phyloP scores from a whole-genome alignment of 805 yeast species.

The Wickerhamiella allomyrinae region DNA sequence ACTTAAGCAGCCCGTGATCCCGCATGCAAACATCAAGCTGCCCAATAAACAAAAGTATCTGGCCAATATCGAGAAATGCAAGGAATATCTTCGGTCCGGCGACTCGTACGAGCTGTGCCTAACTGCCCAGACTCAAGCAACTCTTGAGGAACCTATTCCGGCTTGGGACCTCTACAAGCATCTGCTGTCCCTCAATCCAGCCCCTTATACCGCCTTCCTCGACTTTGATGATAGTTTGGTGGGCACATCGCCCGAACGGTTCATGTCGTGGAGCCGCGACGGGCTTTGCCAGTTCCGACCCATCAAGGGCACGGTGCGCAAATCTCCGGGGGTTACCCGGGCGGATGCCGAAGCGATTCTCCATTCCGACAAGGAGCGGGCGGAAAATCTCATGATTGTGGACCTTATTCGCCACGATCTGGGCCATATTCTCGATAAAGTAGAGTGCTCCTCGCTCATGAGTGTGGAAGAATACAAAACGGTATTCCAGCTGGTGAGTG shows the following conservation, averaged over 20 bases:
- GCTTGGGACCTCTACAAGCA: slow-evolving; percentile 76
- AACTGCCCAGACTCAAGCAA: slow-evolving; percentile 56
- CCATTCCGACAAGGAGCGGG: slow-evolving; percentile 80
- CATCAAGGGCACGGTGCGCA: slow-evolving; percentile 87
- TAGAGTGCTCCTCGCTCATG: slow-evolving; percentile 70
- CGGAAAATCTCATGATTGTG: slow-evolving; percentile 93
- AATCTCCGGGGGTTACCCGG: slow-evolving; percentile 37
- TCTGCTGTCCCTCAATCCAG: slow-evolving; percentile 62
- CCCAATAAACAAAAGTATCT: slow-evolving; percentile 46
- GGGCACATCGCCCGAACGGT: slow-evolving; percentile 91
- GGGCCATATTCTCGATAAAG: slow-evolving; percentile 44
- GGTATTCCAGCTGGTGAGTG: slow-evolving; percentile 84
- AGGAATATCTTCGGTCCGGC: slow-evolving; percentile 54
- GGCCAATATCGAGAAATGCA: slow-evolving; percentile 46
- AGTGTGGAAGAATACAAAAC: slow-evolving; percentile 82
- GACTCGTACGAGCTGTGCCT: slow-evolving; percentile 90
- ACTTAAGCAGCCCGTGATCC: slow-evolving; percentile 4
- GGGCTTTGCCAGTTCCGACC: slow-evolving; percentile 69
- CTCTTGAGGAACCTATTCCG: slow-evolving; percentile 30
- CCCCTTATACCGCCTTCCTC: slow-evolving; percentile 81
- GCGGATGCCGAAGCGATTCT: slow-evolving; percentile 50
- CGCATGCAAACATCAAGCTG: slow-evolving; percentile 9
- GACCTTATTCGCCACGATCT: slow-evolving; percentile 90
- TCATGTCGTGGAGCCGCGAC: slow-evolving; percentile 55
- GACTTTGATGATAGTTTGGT: slow-evolving; percentile 52